Percentiles rank a stretch among this genome's conserved stretches.
These are phyloP conservation scores for Ophiostoma himal-ulmi DNA, from an alignment of 2,329 filamentous ascomycete species.

Conservation along the genomic window DNA sequence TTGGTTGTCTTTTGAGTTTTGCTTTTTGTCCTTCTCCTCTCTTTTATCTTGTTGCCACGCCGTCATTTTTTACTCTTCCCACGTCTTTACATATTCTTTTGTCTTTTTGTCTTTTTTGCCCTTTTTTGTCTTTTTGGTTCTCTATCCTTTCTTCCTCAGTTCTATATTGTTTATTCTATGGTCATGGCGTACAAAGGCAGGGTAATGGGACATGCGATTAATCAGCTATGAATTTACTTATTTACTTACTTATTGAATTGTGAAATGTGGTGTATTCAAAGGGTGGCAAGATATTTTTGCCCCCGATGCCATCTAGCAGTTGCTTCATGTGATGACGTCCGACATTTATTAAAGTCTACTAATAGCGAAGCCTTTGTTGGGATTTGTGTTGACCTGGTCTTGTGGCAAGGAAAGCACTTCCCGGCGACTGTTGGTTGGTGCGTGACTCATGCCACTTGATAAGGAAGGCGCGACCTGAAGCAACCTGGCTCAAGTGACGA, in stretches of 20 bases:
- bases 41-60: neutral
- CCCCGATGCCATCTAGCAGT: too few species aligned
- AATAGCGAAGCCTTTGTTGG: too few species aligned
- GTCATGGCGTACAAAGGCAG: neutral
- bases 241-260: neutral
- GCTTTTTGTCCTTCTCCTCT: neutral
- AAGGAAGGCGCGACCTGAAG: too few species aligned
- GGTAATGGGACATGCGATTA: slow-evolving; percentile 2
- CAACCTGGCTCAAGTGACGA: too few species aligned
- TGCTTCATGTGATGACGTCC: too few species aligned
- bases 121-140: neutral
- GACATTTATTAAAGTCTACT: too few species aligned
- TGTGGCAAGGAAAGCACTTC: too few species aligned
- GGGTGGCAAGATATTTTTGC: too few species aligned
- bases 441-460: too few species aligned
- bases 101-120: neutral
- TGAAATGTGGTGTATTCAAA: too few species aligned
- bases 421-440: too few species aligned
- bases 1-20: slow-evolving; percentile 6
- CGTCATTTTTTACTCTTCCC: slow-evolving; percentile 7
- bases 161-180: slow-evolving; percentile 10
- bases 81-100: slow-evolving; percentile 9
- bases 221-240: slow-evolving; percentile 6
- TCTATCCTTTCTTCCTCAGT: neutral
- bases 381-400: too few species aligned